Percentiles rank a stretch among this genome's conserved stretches.
Evolutionary conservation across 2,329 filamentous ascomycete species (phyloP).

Genomic region (Scedosporium dehoogii): DNA sequence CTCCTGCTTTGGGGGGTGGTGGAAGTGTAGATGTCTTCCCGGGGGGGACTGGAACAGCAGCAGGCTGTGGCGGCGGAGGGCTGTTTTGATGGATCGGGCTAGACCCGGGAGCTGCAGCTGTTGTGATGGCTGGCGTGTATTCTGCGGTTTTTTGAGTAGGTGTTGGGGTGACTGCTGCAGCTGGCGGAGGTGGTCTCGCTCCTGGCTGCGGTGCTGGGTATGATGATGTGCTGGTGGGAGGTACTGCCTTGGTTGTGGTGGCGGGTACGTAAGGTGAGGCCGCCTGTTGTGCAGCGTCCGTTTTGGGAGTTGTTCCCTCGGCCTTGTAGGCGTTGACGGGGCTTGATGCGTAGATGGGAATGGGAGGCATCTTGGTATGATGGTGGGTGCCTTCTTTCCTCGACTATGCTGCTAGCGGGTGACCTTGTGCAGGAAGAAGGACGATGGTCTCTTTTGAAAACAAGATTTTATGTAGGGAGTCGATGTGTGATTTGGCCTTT

Average conservation of each 20-base stretch:
- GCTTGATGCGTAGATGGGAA: conserved; percentile 48
- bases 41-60: conserved; percentile 38
- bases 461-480: too few species aligned
- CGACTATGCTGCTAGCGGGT: too few species aligned
- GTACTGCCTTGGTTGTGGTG: conserved; percentile 16
- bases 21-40: conserved; percentile 25
- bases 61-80: conserved; percentile 48
- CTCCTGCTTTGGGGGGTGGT: conserved; percentile 41
- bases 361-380: conserved; percentile 42
- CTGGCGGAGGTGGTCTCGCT: conserved; percentile 31
- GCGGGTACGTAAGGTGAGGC: background rate
- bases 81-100: conserved; percentile 16
- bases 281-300: conserved; percentile 10
- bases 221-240: conserved; percentile 20
- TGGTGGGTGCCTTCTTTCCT: too few species aligned
- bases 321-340: conserved; percentile 49
- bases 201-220: conserved; percentile 37
- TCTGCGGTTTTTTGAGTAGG: conserved; percentile 17
- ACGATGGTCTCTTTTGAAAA: too few species aligned
- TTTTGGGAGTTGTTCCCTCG: conserved; percentile 36
- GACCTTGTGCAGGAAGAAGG: background rate
- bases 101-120: background rate
- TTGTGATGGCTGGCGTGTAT: conserved; percentile 31
- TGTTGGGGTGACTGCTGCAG: conserved; percentile 28
- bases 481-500: too few species aligned